Conservation (phyloP, 2,329 filamentous ascomycete genomes). For the Fusarium tuaranense region DNA sequence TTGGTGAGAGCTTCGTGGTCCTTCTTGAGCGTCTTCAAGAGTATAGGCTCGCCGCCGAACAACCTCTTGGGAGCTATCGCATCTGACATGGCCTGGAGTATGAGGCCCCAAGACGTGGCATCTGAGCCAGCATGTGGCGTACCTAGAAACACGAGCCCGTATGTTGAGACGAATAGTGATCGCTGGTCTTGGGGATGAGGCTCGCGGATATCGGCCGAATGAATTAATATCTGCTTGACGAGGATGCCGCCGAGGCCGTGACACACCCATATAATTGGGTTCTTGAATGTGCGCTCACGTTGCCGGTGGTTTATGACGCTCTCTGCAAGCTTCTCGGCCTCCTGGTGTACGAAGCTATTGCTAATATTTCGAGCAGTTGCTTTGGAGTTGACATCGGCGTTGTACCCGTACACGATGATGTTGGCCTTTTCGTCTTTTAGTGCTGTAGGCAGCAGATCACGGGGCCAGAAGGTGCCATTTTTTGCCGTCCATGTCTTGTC, state of each 20-base stretch:
- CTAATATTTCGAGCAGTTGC: slow-evolving; percentile 66
- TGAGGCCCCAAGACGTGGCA: slow-evolving; percentile 73
- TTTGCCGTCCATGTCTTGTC: slow-evolving; percentile 70
- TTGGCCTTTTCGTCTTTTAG: slow-evolving; percentile 70
- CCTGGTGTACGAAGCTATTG: slow-evolving; percentile 76
- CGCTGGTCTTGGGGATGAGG: slow-evolving; percentile 73
- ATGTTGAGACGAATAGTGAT: slow-evolving; percentile 80
- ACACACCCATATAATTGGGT: slow-evolving; percentile 81
- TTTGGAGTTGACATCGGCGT: slow-evolving; percentile 71
- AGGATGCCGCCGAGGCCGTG: slow-evolving; percentile 81
- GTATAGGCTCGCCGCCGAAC: slow-evolving; percentile 74
- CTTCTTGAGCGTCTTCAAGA: slow-evolving; percentile 77
- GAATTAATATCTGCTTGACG: slow-evolving; percentile 76
- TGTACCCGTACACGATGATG: slow-evolving; percentile 79
- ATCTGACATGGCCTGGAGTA: slow-evolving; percentile 76
- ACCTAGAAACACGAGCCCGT: slow-evolving; percentile 80
- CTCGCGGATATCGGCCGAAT: slow-evolving; percentile 71
- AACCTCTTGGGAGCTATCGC: slow-evolving; percentile 74
- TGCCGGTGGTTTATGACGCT: slow-evolving; percentile 73
- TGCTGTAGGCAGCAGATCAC: slow-evolving; percentile 72
- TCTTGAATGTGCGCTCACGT: slow-evolving; percentile 65
- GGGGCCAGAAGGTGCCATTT: slow-evolving; percentile 75
- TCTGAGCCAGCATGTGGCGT: slow-evolving; percentile 81
- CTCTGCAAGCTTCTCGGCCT: slow-evolving; percentile 76
- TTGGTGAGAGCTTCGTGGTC: slow-evolving; percentile 81